Evolutionary conservation across 169 alveolate genomes (phyloP), one percentile per base, ranked within the genome.

Genomic region (Sarcocystis neurona): DNA sequence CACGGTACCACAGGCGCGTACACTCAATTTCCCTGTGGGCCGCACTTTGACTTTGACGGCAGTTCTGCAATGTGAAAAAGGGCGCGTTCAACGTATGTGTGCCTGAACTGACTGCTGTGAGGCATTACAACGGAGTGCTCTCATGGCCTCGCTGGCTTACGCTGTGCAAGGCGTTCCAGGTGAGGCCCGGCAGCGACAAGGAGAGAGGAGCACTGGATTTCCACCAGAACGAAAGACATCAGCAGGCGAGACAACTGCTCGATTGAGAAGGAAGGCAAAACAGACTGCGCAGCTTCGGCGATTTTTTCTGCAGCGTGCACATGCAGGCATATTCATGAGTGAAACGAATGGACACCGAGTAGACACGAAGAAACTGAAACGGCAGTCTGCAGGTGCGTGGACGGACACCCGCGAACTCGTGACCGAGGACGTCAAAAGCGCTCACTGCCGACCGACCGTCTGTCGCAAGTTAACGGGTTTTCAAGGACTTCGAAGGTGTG

Each of bases 181-280:
- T 72, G 82, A 56, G 82, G 50, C 82, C 58, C 82, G 27, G 82
- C 82, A 39, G 12, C 58, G 46, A 72, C 15, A 32, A 72, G 43
- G 39, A 72, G 82, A 32, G 82, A 39, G 58, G 37, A 48, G 82
- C 82, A 72, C 18, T 48, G 43, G 56, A 72, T 48, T 1, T 56
- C 82, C 58, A 72, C 82, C 18, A 72, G 82, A 0, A 56, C 82
- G 56, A 72, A 72, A 39, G 82, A 72, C 39, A 72, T 48, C 0
- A 72, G 56, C 32, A 72, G 82, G 5, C 82, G 82, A 72, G 58
- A 39, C 41, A 72, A 56, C 20, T 72, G 82, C 30, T 48, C 41
- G 34, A n/a, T 34, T 10, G 82, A 72, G 46, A 72, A 72, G 18
- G 82, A 39, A 34, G 60, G 27, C 41, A 72, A 56, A 0, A 72